phyloP scores from a whole-genome alignment of 495 filamentous ascomycete species.

The Penicillium antarcticum region DNA sequence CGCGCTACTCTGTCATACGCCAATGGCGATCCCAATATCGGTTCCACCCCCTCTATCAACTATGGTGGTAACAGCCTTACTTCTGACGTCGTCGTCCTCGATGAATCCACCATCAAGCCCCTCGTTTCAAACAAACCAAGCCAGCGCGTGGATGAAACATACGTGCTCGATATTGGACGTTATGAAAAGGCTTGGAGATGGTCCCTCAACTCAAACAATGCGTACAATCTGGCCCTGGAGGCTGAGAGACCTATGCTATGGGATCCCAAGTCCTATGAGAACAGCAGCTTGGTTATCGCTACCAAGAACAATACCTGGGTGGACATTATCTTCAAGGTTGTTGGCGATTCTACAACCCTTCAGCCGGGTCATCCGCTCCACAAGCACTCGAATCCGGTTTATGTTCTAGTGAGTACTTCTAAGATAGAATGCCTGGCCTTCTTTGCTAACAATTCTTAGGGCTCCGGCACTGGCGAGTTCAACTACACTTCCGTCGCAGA shows the following conservation, averaged over 20 bases:
- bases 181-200: slow-evolving; percentile 9
- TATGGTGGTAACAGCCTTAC: neutral
- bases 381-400: slow-evolving; percentile 50
- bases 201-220: slow-evolving; percentile 27
- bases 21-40: slow-evolving; percentile 5
- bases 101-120: neutral
- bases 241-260: slow-evolving; percentile 14
- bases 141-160: neutral
- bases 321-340: slow-evolving; percentile 22
- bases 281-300: slow-evolving; percentile 29
- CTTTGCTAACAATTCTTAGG: slow-evolving; percentile 8
- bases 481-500: slow-evolving; percentile 41
- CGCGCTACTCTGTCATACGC: slow-evolving; percentile 20
- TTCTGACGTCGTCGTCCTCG: neutral
- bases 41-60: slow-evolving; percentile 19
- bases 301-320: slow-evolving; percentile 1
- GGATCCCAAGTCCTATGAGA: slow-evolving; percentile 31
- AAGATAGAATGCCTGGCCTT: neutral
- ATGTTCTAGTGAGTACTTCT: slow-evolving; percentile 23
- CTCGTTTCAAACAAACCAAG: neutral
- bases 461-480: slow-evolving; percentile 35
- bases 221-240: slow-evolving; percentile 23
- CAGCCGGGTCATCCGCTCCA: slow-evolving; percentile 44
- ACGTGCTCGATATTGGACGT: neutral
- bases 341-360: slow-evolving; percentile 6